phyloP scores from a whole-genome alignment of 805 yeast species.

The Cyberlindnera veronae region DNA sequence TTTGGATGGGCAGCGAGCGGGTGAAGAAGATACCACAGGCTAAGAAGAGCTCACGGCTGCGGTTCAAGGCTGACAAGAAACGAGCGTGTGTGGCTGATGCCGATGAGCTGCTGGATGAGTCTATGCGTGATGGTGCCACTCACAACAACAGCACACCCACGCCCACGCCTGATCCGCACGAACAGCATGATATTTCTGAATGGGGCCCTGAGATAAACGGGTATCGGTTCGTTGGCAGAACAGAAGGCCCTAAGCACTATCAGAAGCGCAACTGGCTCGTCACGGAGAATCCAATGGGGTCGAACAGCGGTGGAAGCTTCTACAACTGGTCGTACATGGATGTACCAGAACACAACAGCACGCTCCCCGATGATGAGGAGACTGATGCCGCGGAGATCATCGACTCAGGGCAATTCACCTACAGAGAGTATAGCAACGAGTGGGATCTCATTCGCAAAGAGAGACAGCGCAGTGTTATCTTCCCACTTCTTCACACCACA shows the following conservation, averaged over 20 bases:
- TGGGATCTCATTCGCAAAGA: slow-evolving; percentile 26
- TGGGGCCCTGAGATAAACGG: slow-evolving; percentile 31
- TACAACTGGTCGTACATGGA: slow-evolving; percentile 24
- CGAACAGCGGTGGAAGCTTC: not conserved
- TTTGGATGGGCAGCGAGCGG: too few relatives aligned
- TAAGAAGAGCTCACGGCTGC: too few relatives aligned
- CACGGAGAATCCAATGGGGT: not conserved
- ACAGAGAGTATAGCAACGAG: slow-evolving; percentile 23
- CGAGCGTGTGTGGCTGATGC: too few relatives aligned
- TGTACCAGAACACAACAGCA: slow-evolving; percentile 14
- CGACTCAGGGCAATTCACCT: too few relatives aligned
- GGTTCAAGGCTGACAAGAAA: too few relatives aligned
- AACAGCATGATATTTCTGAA: slow-evolving; percentile 11
- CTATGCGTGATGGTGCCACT: too few relatives aligned
- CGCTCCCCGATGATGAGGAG: not conserved
- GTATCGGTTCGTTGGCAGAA: slow-evolving; percentile 20
- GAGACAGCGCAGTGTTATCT: slow-evolving; percentile 19
- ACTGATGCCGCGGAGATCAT: not conserved
- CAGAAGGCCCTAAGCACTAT: slow-evolving; percentile 6
- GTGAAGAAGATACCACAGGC: too few relatives aligned
- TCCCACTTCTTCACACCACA: slow-evolving; percentile 32
- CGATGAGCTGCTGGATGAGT: too few relatives aligned
- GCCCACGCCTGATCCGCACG: not conserved
- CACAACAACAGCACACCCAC: too few relatives aligned
- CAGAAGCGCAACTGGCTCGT: slow-evolving; percentile 11